These are phyloP conservation scores for Debaryomyces singareniensis DNA, from an alignment of 1,139 yeast species.

Conservation along the genomic window DNA sequence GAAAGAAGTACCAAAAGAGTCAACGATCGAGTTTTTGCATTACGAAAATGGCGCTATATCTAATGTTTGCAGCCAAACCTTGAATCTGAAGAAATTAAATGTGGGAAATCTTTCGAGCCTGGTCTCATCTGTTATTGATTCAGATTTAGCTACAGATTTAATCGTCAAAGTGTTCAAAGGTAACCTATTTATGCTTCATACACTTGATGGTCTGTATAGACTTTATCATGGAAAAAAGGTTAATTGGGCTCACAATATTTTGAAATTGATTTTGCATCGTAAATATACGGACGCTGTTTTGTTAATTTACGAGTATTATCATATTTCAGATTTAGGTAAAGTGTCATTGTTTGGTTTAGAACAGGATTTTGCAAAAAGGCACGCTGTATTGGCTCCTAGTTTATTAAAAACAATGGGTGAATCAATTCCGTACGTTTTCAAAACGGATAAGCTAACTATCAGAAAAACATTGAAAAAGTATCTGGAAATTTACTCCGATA, in stretches of 20 bases:
- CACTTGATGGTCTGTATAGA: no score
- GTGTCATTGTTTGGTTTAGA: constrained; percentile 52
- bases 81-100: no score
- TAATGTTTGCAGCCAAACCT: no score
- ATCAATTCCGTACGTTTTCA: constrained; percentile 20
- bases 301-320: constrained; percentile 49
- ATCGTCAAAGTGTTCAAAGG: no score
- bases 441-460: neutral
- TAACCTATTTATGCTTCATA: no score
- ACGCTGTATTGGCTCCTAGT: constrained; percentile 45
- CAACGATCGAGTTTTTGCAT: no score
- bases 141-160: no score
- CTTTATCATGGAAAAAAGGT: constrained; percentile 28
- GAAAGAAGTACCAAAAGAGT: no score
- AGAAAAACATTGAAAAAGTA: constrained; percentile 12
- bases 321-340: constrained; percentile 38
- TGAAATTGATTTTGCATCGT: constrained; percentile 40
- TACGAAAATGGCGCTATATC: no score
- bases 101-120: no score
- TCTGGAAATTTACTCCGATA: constrained; percentile 18
- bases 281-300: constrained; percentile 51
- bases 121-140: no score
- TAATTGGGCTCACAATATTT: constrained; percentile 69
- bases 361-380: constrained; percentile 32
- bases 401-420: constrained; percentile 51